Evolutionary conservation across 129 eudicot species (phyloP).

Genomic region (Flaveria ramosissima): DNA sequence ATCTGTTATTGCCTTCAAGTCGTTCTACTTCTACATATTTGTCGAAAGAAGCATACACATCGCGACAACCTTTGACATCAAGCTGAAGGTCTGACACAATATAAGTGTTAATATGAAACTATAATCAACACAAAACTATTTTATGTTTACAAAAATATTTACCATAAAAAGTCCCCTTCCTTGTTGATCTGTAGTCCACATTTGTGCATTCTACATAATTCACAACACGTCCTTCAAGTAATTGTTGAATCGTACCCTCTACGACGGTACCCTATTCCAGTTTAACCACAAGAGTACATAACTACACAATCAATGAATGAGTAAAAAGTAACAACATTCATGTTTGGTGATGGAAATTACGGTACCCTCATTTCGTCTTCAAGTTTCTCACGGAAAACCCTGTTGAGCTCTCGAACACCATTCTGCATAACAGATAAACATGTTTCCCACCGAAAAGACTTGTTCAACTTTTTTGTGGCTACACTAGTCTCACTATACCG

Average conservation of each 20-base stretch:
- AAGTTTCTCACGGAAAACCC: slow-evolving; percentile 90
- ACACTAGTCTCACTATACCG: no score
- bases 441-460: slow-evolving; percentile 88
- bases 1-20: no score
- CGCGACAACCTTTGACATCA: slow-evolving; percentile 93
- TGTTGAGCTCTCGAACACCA: slow-evolving; percentile 87
- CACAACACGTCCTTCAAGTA: slow-evolving; percentile 91
- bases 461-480: slow-evolving; percentile 48
- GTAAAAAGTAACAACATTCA: slow-evolving; percentile 17
- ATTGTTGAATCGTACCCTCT: slow-evolving; percentile 85
- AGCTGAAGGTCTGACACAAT: slow-evolving; percentile 79
- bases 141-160: slow-evolving; percentile 13
- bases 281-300: neutral
- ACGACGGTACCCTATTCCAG: slow-evolving; percentile 76
- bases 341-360: neutral
- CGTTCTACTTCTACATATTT: no score
- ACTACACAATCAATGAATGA: neutral
- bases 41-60: slow-evolving; percentile 39
- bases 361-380: slow-evolving; percentile 91
- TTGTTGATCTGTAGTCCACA: slow-evolving; percentile 79
- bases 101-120: slow-evolving; percentile 1
- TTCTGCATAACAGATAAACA: slow-evolving; percentile 83
- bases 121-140: neutral
- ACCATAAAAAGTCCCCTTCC: slow-evolving; percentile 90
- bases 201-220: slow-evolving; percentile 81